Evolutionary conservation across 768 basidiomycete genomes (phyloP).

Genomic region (Cubamyces sp.): DNA sequence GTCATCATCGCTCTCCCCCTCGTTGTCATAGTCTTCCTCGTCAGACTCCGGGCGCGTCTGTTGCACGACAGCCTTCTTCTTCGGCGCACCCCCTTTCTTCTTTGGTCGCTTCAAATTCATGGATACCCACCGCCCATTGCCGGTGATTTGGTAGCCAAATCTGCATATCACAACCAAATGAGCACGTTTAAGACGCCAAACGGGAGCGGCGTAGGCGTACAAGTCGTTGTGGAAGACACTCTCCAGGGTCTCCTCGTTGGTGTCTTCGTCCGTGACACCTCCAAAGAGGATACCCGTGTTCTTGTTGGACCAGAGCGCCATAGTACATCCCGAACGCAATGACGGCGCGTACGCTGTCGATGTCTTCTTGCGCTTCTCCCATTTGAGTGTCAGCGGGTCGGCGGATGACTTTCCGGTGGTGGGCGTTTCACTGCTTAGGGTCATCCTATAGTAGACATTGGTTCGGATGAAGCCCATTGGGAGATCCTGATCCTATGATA

Average conservation of each 20-base stretch:
- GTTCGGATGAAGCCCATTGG: neutral
- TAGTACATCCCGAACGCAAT: conserved; percentile 81
- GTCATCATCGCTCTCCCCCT: conserved; percentile 29
- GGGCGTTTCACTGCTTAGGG: conserved; percentile 30
- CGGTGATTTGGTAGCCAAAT: conserved; percentile 75
- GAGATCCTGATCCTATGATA: neutral
- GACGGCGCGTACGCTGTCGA: conserved; percentile 73
- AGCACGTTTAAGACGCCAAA: too few species aligned
- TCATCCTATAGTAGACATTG: conserved; percentile 37
- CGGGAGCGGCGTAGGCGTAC: conserved; percentile 43
- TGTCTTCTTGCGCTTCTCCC: conserved; percentile 81
- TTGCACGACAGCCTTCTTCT: conserved; percentile 40
- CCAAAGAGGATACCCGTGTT: conserved; percentile 82
- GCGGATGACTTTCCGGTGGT: conserved; percentile 43
- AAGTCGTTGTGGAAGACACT: conserved; percentile 89
- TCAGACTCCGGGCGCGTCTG: conserved; percentile 24
- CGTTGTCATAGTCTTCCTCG: conserved; percentile 25
- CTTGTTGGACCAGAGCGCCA: conserved; percentile 77
- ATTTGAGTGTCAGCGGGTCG: conserved; percentile 64
- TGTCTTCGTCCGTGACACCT: conserved; percentile 88
- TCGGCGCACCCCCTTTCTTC: conserved; percentile 49
- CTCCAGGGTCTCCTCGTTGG: conserved; percentile 79
- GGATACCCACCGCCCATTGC: conserved; percentile 79
- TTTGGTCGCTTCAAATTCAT: conserved; percentile 73
- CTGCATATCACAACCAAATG: conserved; percentile 46